Conservation (phyloP, 768 basidiomycete species). For the Psilocybe azurescens region DNA sequence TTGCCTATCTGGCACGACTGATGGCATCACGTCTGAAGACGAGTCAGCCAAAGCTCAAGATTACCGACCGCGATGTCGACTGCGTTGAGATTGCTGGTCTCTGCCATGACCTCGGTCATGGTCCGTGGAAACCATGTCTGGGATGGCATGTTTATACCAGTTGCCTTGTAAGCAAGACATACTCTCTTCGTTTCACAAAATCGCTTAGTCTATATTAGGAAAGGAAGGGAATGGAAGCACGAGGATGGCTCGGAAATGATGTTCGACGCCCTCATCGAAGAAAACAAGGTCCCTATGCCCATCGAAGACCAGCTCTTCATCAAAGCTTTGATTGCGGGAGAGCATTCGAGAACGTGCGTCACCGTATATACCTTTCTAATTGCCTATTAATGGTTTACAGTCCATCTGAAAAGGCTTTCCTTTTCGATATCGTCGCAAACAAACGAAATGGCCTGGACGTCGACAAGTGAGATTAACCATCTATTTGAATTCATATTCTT, state of each 20-base stretch:
- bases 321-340: constrained; percentile 81
- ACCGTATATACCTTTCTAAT: not conserved
- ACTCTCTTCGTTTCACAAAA: not conserved
- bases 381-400: constrained; percentile 22
- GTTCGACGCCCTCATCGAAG: constrained; percentile 70
- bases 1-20: constrained; percentile 72
- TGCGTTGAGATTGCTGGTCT: constrained; percentile 84
- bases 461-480: constrained; percentile 62
- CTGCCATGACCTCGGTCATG: constrained; percentile 87
- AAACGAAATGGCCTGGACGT: constrained; percentile 84
- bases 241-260: constrained; percentile 85
- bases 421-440: constrained; percentile 89
- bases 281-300: constrained; percentile 56
- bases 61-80: constrained; percentile 72
- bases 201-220: constrained; percentile 2
- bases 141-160: constrained; percentile 76
- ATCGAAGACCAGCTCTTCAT: constrained; percentile 61
- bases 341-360: constrained; percentile 53
- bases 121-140: constrained; percentile 89
- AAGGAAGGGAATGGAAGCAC: constrained; percentile 60
- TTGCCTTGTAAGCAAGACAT: constrained; percentile 55
- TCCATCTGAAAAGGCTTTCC: constrained; percentile 64
- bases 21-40: constrained; percentile 62
- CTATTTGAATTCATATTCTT: not conserved
- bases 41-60: constrained; percentile 64